Evolutionary conservation across 2,329 filamentous ascomycete genomes (phyloP), one percentile per base, ranked within the genome.

Genomic region (Myriosclerotinia scirpicola): DNA sequence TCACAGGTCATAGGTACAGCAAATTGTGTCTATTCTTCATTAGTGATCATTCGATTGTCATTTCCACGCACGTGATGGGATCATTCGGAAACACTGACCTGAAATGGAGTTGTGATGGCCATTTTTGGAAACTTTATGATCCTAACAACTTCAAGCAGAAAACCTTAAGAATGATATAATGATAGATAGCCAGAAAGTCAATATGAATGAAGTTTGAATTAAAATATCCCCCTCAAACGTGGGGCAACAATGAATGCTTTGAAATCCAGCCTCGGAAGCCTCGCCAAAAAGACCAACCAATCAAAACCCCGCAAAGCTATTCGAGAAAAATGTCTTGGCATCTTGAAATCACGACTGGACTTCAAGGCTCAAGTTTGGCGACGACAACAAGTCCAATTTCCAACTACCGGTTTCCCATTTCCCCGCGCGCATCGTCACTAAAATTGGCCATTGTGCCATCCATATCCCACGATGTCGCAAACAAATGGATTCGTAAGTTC

Each of bases 1-100:
- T 96, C 90, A 81, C 95, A 98, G 80, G 89, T 92, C 83, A 98
- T 89, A 65, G 93, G 93, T 73, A 98, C 95, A 70, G 94, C 93
- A 79, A 98, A 98, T 71, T 94, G 90, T 69, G 94, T 96, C 90
- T 98, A 54, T 22, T 46, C 22, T 58, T 7, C n/a, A 42, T 48
- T 38, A 52, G 53, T 62, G 14, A 30, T 38, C 26, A 5, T 52
- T 42, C 22, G 7, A 36, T 50, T 65, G 12, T 30, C 3, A 12
- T 52, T 42, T 30, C 30, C 20, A 44, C 22, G 50, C 69, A 75
- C 72, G 74, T 74, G 73, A 73, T 62, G 17, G 22, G 7, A 58
- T 44, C 66, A 52, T 60, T 46, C 63, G 63, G 53, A 55, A 69
- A 54, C 30, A 70, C 70, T 46, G 53, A 76, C 77, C 70, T 78